Base-by-base conservation (phyloP, 2,329 filamentous ascomycete genomes). In the Scopulariopsis brevicaulis region DNA sequence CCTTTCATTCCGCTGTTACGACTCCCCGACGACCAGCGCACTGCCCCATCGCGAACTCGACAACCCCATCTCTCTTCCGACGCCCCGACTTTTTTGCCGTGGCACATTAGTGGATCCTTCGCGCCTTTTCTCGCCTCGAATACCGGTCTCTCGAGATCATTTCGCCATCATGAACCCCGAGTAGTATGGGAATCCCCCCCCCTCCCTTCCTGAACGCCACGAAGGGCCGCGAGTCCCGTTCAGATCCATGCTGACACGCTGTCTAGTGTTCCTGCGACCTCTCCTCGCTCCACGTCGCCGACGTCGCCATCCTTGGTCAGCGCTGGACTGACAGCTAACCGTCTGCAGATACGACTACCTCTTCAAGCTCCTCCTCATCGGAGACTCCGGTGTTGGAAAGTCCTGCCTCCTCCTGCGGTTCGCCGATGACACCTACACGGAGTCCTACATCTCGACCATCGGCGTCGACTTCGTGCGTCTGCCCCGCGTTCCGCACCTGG, bases 291-390 rank as follows among this genome's bases (percentile, higher is more conserved):
- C 8, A n/a, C 12, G n/a, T 22, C 8, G 20, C n/a, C 48, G 34
- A 22, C 32, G 14, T 57, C 55, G 46, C 25, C 25, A 51, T 18
- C 20, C 6, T 37, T 7, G 24, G 18, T 7, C 28, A 20, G 37
- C 37, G 24, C 51, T 28, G 54, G 46, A 35, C 24, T 14, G 32
- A 28, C 11, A 37, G 10, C 55, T 37, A 12, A 35, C 46, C 11
- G 12, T 53, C 11, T 32, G 32, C 71, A 97, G 94, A 94, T 99
- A 99, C 89, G 94, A 99, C 75, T 99, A 99, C 77, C 91, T 99
- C 71, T 99, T 99, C 86, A 99, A 99, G 86, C 91, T 99, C 65
- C 90, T 99, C 77, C 93, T 99, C 81, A 99, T 99, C 85, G 94
- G 94, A 77, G 94, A 99, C 76, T 99, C 94, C 74, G 94, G 94